Percentiles rank a stretch among this genome's conserved stretches.
Evolutionary conservation across 352 stramenopile genomes (phyloP).

Genomic region (Pythium sukuiense): DNA sequence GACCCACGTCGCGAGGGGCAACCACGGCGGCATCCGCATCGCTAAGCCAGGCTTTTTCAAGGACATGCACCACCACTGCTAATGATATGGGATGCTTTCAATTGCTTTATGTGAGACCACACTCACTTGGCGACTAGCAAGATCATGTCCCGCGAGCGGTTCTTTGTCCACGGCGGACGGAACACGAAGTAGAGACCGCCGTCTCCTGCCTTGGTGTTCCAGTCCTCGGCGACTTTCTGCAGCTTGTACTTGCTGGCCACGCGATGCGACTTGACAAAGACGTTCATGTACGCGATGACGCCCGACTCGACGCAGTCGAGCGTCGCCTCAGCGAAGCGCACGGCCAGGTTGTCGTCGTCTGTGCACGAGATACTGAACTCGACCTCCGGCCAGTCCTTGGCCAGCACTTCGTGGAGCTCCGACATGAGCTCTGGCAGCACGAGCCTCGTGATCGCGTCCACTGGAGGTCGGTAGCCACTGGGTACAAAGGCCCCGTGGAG

Average conservation of each 20-base stretch:
- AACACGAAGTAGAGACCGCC: conserved; percentile 48
- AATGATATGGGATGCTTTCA: conserved; percentile 1
- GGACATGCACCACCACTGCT: conserved; percentile 72
- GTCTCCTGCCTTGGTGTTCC: conserved; percentile 44
- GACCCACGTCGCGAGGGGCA: conserved; percentile 34
- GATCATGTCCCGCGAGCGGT: conserved; percentile 27
- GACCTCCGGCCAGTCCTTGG: conserved; percentile 59
- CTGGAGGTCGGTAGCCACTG: conserved; percentile 47
- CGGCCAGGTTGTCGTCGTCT: conserved; percentile 62
- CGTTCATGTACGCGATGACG: conserved; percentile 83
- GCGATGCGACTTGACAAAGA: conserved; percentile 66
- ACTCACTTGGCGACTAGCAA: conserved; percentile 21
- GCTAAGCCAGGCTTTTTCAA: conserved; percentile 66
- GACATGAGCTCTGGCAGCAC: conserved; percentile 71
- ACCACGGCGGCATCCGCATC: conserved; percentile 65
- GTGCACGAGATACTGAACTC: conserved; percentile 53
- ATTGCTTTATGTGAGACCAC: not conserved
- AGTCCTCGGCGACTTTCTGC: conserved; percentile 80
- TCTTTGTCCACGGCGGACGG: conserved; percentile 37
- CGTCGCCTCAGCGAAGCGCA: conserved; percentile 49
- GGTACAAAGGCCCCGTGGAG: conserved; percentile 66
- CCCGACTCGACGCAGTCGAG: conserved; percentile 54
- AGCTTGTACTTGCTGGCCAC: conserved; percentile 71
- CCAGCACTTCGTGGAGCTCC: conserved; percentile 65
- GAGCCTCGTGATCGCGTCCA: conserved; percentile 65